phyloP scores from a whole-genome alignment of 176 grass and related monocot species.

The Hordeum marinum region DNA sequence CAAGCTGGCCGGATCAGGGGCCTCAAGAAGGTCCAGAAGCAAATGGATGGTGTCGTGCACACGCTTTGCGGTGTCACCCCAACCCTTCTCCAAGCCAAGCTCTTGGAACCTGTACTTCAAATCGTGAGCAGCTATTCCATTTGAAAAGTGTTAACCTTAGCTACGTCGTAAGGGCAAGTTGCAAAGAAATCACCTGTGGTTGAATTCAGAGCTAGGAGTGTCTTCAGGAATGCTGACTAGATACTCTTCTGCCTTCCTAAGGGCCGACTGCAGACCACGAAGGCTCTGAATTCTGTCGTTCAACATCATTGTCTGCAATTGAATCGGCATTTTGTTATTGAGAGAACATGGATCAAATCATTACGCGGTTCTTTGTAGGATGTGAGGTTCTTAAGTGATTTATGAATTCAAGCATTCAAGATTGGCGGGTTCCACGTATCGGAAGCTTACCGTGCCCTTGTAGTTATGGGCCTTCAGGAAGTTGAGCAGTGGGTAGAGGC shows the following conservation, averaged over 20 bases:
- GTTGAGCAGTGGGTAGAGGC: slow-evolving; percentile 78
- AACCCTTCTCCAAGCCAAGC: slow-evolving; percentile 92
- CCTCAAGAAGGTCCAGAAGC: slow-evolving; percentile 94
- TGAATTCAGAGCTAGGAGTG: slow-evolving; percentile 79
- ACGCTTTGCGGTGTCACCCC: slow-evolving; percentile 80
- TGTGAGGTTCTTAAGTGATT: background rate
- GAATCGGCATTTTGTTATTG: background rate
- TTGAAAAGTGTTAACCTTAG: background rate
- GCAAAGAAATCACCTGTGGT: slow-evolving; percentile 42
- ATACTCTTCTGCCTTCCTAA: slow-evolving; percentile 92
- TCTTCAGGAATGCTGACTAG: slow-evolving; percentile 61
- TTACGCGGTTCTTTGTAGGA: background rate
- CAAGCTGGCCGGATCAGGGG: slow-evolving; percentile 87
- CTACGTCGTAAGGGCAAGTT: background rate
- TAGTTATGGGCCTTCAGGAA: slow-evolving; percentile 85
- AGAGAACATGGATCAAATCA: background rate
- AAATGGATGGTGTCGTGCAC: slow-evolving; percentile 73
- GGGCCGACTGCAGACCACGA: slow-evolving; percentile 63
- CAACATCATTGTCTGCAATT: slow-evolving; percentile 90
- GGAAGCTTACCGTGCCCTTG: slow-evolving; percentile 72
- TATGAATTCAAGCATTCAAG: background rate
- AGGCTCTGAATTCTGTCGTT: slow-evolving; percentile 92
- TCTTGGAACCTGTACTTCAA: slow-evolving; percentile 70
- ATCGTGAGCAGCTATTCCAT: background rate
- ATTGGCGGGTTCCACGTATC: background rate